Conservation (phyloP, 2,329 filamentous ascomycete genomes). For the Zasmidium cellare region DNA sequence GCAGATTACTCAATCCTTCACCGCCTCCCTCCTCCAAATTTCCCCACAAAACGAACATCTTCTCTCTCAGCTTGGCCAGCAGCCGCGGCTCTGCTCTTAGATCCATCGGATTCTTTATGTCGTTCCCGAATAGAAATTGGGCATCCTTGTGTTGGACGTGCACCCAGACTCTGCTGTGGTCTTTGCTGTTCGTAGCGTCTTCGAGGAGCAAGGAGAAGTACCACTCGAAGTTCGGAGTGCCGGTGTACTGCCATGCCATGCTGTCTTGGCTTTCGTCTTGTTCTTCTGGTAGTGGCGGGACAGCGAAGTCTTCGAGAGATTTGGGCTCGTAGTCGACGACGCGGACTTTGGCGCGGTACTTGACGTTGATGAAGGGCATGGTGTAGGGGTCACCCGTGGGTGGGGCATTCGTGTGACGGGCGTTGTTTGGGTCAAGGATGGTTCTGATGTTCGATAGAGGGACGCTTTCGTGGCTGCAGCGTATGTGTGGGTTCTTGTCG, state of each 20-base stretch:
- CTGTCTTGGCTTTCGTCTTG: slow-evolving; percentile 11
- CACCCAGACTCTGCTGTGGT: slow-evolving; percentile 56
- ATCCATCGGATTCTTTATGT: slow-evolving; percentile 56
- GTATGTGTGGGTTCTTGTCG: slow-evolving; percentile 30
- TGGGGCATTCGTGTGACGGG: slow-evolving; percentile 49
- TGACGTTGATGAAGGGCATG: slow-evolving; percentile 55
- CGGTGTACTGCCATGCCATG: slow-evolving; percentile 39
- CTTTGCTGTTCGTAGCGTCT: slow-evolving; percentile 52
- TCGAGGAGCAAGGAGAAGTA: slow-evolving; percentile 77
- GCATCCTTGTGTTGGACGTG: slow-evolving; percentile 64
- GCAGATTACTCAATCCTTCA: slow-evolving; percentile 33
- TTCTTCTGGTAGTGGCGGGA: slow-evolving; percentile 35
- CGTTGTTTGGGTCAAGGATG: slow-evolving; percentile 49
- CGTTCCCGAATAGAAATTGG: slow-evolving; percentile 56
- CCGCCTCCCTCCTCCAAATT: slow-evolving; percentile 66
- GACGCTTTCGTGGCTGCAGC: slow-evolving; percentile 46
- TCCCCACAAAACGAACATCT: slow-evolving; percentile 80
- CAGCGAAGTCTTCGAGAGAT: slow-evolving; percentile 69
- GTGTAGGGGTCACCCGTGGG: slow-evolving; percentile 16
- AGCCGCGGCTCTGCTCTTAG: slow-evolving; percentile 55
- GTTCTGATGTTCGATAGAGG: slow-evolving; percentile 43
- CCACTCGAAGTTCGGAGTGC: slow-evolving; percentile 69
- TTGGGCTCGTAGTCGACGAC: slow-evolving; percentile 79
- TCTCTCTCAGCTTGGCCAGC: slow-evolving; percentile 62
- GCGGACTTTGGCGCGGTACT: slow-evolving; percentile 69